These are phyloP conservation scores for Leccinum barrowsii DNA, from an alignment of 768 basidiomycete species.

Conservation along the genomic window DNA sequence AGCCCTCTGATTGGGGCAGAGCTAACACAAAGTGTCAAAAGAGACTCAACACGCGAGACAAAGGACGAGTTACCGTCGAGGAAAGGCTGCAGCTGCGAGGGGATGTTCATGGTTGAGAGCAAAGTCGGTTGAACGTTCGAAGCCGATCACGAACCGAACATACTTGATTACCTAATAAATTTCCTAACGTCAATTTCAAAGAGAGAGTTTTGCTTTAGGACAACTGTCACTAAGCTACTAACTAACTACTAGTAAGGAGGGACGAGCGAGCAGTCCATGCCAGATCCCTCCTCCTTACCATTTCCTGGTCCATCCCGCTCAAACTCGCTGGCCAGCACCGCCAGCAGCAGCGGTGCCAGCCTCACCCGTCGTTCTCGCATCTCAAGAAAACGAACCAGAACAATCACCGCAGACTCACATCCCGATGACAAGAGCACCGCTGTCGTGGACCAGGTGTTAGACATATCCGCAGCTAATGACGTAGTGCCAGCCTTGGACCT, in stretches of 20 bases:
- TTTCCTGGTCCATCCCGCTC: constrained; percentile 34
- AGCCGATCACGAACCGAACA: constrained; percentile 16
- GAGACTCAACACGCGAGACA: neutral
- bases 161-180: constrained; percentile 26
- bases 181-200: constrained; percentile 20
- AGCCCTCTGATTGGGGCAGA: constrained; percentile 63
- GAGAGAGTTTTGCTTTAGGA: constrained; percentile 19
- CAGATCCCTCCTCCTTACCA: constrained; percentile 26
- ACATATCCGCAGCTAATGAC: constrained; percentile 28
- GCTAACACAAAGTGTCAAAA: constrained; percentile 33
- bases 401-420: constrained; percentile 37
- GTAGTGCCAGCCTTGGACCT: neutral
- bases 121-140: neutral
- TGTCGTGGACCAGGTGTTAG: constrained; percentile 22
- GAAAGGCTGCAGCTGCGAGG: constrained; percentile 11
- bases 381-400: constrained; percentile 52
- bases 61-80: constrained; percentile 19
- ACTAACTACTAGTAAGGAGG: constrained; percentile 12
- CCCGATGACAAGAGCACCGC: constrained; percentile 16
- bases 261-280: constrained; percentile 27
- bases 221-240: neutral
- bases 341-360: constrained; percentile 46
- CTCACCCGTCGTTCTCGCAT: constrained; percentile 48
- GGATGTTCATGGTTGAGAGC: neutral
- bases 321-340: constrained; percentile 36